Evolutionary conservation across 495 filamentous ascomycete species (phyloP).

Genomic region (Hypoxylon cercidicola): DNA sequence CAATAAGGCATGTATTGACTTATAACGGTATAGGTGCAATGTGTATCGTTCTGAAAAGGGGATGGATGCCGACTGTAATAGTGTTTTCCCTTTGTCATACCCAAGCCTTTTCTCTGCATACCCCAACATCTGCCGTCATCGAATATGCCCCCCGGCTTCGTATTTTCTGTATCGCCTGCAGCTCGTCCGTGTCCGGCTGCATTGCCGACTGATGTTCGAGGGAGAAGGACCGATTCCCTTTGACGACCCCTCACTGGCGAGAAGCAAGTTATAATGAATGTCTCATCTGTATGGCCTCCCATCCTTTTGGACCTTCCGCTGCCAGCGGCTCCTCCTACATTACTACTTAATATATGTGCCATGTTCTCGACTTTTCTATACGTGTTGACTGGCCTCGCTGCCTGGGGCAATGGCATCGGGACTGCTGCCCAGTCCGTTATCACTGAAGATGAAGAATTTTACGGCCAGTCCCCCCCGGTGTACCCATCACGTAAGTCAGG

Average conservation of each 20-base stretch:
- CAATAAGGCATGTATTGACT: too few relatives aligned
- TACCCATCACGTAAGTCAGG: slow-evolving; percentile 64
- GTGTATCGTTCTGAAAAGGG: background rate
- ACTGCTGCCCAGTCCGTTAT: slow-evolving; percentile 45
- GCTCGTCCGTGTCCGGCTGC: background rate
- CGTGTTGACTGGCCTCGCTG: slow-evolving; percentile 48
- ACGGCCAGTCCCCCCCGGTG: slow-evolving; percentile 66
- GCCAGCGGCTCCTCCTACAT: slow-evolving; percentile 2
- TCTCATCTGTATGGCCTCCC: slow-evolving; percentile 22
- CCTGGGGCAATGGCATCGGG: slow-evolving; percentile 41
- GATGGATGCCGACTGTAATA: background rate
- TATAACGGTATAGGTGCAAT: too few relatives aligned
- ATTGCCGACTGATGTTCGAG: slow-evolving; percentile 1
- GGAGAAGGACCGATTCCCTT: slow-evolving; percentile 12
- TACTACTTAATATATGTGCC: slow-evolving; percentile 15
- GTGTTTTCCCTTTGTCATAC: background rate
- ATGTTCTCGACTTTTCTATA: slow-evolving; percentile 40
- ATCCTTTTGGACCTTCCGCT: slow-evolving; percentile 5
- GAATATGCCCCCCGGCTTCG: background rate
- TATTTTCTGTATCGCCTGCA: background rate
- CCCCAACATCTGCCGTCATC: slow-evolving; percentile 6
- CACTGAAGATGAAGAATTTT: slow-evolving; percentile 59
- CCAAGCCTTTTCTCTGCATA: slow-evolving; percentile 7
- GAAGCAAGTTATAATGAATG: slow-evolving; percentile 3
- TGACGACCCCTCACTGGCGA: slow-evolving; percentile 4